phyloP scores from a whole-genome alignment of 768 basidiomycete species.

The Mrakia gelida region DNA sequence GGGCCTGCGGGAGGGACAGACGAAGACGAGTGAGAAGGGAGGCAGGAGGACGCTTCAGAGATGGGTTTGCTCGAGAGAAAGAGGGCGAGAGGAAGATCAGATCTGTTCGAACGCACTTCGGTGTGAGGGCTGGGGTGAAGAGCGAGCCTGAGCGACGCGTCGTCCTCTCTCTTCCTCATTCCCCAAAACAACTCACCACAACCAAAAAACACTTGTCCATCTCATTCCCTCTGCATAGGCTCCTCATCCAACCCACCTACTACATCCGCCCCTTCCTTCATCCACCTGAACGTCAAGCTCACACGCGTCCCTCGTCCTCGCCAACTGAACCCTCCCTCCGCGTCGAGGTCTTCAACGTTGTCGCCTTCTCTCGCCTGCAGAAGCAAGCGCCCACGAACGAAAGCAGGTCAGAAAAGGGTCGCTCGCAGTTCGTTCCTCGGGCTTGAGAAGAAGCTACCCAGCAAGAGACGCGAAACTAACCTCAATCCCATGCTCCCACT shows the following conservation, averaged over 20 bases:
- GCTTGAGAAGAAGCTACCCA: not conserved
- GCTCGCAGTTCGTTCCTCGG: not conserved
- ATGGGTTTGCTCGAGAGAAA: too few relatives aligned
- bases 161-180: too few relatives aligned
- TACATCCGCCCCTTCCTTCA: slow-evolving; percentile 76
- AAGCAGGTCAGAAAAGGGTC: slow-evolving; percentile 40
- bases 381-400: slow-evolving; percentile 47
- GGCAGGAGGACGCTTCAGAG: too few relatives aligned
- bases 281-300: slow-evolving; percentile 83
- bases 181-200: not conserved
- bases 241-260: slow-evolving; percentile 50
- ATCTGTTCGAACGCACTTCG: too few relatives aligned
- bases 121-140: too few relatives aligned
- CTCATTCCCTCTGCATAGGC: not conserved
- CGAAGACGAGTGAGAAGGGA: too few relatives aligned
- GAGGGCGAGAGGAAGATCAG: not conserved
- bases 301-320: slow-evolving; percentile 46
- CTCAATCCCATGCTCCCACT: slow-evolving; percentile 84
- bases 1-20: too few relatives aligned
- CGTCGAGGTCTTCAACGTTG: slow-evolving; percentile 43
- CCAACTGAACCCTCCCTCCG: slow-evolving; percentile 35
- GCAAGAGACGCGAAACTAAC: slow-evolving; percentile 42
- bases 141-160: not conserved
- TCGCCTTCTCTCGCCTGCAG: slow-evolving; percentile 29
- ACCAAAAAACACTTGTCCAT: not conserved